Conservation (phyloP, 1,284 basidiomycete species). For the Sporisorium iseilematis-ciliati region DNA sequence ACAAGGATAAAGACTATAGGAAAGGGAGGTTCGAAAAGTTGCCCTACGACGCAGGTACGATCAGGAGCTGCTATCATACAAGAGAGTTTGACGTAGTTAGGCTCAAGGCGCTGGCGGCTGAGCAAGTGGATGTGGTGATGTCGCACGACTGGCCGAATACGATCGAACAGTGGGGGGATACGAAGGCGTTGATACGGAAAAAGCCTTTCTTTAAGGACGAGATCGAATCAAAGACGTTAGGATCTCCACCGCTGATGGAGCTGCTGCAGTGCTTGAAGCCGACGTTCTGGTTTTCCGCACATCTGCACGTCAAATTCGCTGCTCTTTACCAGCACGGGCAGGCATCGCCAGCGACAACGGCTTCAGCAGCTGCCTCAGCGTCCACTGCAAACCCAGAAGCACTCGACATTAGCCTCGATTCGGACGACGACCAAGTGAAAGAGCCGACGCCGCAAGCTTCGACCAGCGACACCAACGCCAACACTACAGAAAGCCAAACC, state of each 20-base stretch:
- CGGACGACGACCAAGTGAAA: constrained; percentile 26
- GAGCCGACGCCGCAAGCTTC: background rate
- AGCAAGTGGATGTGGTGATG: constrained; percentile 78
- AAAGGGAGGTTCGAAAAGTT: constrained; percentile 74
- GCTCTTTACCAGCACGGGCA: constrained; percentile 41
- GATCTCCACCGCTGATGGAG: constrained; percentile 88
- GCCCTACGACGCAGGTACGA: constrained; percentile 77
- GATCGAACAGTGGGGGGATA: constrained; percentile 86
- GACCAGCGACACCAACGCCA: background rate
- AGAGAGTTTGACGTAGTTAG: constrained; percentile 86
- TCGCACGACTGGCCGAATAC: constrained; percentile 96
- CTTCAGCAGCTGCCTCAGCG: background rate
- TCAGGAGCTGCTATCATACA: constrained; percentile 91
- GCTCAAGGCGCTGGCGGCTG: constrained; percentile 78
- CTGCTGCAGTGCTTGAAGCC: constrained; percentile 83
- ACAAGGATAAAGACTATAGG: constrained; percentile 82
- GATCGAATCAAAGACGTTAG: constrained; percentile 77
- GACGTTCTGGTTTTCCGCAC: constrained; percentile 94
- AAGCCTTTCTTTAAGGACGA: constrained; percentile 88
- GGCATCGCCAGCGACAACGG: background rate
- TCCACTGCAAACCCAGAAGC: constrained; percentile 49
- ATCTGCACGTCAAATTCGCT: constrained; percentile 83
- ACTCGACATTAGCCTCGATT: constrained; percentile 46
- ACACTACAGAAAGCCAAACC: background rate
- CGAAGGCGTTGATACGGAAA: constrained; percentile 76